These are phyloP conservation scores for Suillus subaureus DNA, from an alignment of 768 basidiomycete species.

Conservation along the genomic window DNA sequence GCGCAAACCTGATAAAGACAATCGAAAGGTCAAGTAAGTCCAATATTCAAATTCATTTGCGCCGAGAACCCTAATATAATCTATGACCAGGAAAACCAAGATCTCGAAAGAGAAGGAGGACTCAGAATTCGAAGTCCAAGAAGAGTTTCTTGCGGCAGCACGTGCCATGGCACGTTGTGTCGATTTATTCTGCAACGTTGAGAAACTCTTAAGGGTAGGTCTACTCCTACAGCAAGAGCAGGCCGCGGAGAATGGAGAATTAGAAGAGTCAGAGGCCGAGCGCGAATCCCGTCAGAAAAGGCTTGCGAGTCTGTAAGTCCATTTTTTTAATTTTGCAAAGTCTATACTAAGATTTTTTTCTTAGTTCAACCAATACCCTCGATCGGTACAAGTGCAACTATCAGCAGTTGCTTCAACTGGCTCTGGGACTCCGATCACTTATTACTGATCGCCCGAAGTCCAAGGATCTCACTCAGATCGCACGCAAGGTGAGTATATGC, in stretches of 20 bases:
- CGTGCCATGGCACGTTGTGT: conserved; percentile 1
- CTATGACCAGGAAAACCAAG: neutral
- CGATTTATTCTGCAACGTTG: neutral
- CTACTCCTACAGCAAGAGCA: neutral
- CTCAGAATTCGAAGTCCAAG: neutral
- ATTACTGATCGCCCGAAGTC: neutral
- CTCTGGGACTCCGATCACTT: neutral
- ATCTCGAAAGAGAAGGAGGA: neutral
- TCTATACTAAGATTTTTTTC: no score
- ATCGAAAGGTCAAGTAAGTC: neutral
- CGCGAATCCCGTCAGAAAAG: neutral
- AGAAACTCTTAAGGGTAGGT: conserved; percentile 4
- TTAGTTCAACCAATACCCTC: neutral
- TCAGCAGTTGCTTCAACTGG: neutral
- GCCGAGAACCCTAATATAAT: no score
- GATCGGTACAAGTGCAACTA: conserved; percentile 2
- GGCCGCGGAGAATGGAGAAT: neutral
- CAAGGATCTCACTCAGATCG: neutral
- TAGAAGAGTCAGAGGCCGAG: neutral
- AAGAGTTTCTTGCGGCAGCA: neutral
- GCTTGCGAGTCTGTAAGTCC: conserved; percentile 1
- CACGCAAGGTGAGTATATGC: neutral
- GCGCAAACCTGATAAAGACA: no score
- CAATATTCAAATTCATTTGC: neutral
- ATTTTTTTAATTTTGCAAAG: no score